Conservation (phyloP, 176 grass and related monocot genomes). For the Canna indica region DNA sequence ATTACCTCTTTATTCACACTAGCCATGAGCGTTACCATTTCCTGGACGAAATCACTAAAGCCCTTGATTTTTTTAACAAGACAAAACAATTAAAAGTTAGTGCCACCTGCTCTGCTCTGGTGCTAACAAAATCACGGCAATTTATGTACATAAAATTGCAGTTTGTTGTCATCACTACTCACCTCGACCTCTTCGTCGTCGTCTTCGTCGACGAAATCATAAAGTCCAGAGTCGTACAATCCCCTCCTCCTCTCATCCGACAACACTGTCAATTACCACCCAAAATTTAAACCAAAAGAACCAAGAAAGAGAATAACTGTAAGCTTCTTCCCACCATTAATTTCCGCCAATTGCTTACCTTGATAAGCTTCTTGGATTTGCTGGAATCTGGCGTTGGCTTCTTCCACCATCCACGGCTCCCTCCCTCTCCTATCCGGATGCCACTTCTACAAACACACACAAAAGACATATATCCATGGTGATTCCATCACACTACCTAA, state of each 20-base stretch:
- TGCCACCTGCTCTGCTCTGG: not conserved
- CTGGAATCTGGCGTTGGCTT: slow-evolving; percentile 64
- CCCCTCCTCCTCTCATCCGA: slow-evolving; percentile 60
- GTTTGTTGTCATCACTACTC: not conserved
- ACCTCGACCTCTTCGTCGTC: slow-evolving; percentile 59
- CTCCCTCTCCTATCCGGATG: slow-evolving; percentile 58
- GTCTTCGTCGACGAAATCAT: slow-evolving; percentile 47
- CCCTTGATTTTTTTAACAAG: slow-evolving; percentile 29
- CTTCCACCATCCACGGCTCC: slow-evolving; percentile 48
- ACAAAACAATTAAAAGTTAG: not conserved
- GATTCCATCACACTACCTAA: too few relatives aligned
- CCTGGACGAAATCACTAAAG: slow-evolving; percentile 72
- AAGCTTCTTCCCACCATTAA: not conserved
- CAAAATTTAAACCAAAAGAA: not conserved
- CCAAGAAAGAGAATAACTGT: not conserved
- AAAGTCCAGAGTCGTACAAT: slow-evolving; percentile 57
- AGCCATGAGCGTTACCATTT: slow-evolving; percentile 73
- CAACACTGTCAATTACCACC: slow-evolving; percentile 34
- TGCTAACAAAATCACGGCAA: not conserved
- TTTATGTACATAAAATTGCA: too few relatives aligned
- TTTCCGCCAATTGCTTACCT: slow-evolving; percentile 27
- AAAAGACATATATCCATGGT: too few relatives aligned
- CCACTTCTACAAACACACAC: slow-evolving; percentile 59
- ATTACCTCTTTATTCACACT: slow-evolving; percentile 52
- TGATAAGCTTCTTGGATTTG: slow-evolving; percentile 74